Base-by-base conservation (phyloP, 345 rosid genomes). In the Cardamine chenopodiifolia region DNA sequence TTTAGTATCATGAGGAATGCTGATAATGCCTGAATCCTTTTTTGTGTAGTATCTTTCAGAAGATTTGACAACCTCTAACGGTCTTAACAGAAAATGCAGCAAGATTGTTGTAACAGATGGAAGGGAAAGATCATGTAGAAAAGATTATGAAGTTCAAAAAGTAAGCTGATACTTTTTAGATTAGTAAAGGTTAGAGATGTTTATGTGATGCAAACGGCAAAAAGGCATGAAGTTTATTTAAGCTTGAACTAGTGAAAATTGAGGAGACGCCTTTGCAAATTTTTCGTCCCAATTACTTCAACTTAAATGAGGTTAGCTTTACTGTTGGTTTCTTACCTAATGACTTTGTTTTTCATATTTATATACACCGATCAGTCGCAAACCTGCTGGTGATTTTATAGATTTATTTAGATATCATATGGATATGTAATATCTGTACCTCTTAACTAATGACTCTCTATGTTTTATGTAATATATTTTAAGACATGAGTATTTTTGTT, bases 31-130 rank as follows among this genome's bases (percentile, higher is more conserved):
- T 29, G 7, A 29, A 29, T 1, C 32, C 1, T 29, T 29, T 29
- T 6, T 29, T 29, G 7, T 59, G 28, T 42, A 34, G 64, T 35
- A 62, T 62, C 34, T 62, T 42, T 23, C 67, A 62, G 14, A 17
- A 62, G 7, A 62, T 15, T 62, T 62, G 13, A 62, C 53, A 62
- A 22, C 14, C 34, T 23, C 52, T 39, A 25, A 23, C 25, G 34
- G 22, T 62, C 32, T 62, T 23, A 23, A 12, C n/a, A 62, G 67
- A 62, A 62, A 9, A 42, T 42, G 35, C 23, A 8, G 9, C 23
- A 10, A 42, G 52, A 42, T 62, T 62, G 35, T 42, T 8, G 5
- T 62, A 42, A 62, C 12, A 8, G 52, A 54, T 28, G 60, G 35
- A 59, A 2, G 44, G 14, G n/a, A 19, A 32, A 32, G 25, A 59